Percentiles rank a stretch among this genome's conserved stretches.
Evolutionary conservation across 164 flowering plant genomes (phyloP).

Genomic region (Magnolia kwangsiensis): DNA sequence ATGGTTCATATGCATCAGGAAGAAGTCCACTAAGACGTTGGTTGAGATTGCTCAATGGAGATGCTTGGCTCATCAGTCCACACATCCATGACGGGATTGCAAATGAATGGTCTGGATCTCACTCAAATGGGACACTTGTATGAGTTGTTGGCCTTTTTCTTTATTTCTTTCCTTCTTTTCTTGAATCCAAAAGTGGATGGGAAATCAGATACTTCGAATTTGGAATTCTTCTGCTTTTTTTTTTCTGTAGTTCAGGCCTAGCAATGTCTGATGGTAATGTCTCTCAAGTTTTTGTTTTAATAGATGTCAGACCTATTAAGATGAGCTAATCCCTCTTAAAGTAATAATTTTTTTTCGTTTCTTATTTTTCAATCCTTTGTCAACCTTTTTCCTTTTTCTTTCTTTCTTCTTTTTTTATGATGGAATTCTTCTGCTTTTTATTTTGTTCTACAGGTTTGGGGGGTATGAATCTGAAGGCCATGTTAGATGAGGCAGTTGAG

Average conservation of each 20-base stretch:
- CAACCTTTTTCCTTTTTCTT: background rate
- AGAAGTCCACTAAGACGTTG: background rate
- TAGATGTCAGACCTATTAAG: too few relatives aligned
- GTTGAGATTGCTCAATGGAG: background rate
- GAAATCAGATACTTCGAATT: too few relatives aligned
- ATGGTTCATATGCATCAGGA: too few relatives aligned
- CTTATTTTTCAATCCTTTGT: background rate
- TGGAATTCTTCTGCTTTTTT: too few relatives aligned
- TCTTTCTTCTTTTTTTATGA: too few relatives aligned
- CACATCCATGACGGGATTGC: background rate
- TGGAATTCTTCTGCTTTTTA: background rate
- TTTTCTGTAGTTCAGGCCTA: too few relatives aligned
- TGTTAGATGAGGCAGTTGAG: conserved; percentile 62
- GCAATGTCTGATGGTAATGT: too few relatives aligned
- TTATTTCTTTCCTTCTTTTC: too few relatives aligned
- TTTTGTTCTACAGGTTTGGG: conserved; percentile 56
- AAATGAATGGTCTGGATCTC: background rate
- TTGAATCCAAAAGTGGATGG: too few relatives aligned
- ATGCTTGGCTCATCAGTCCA: background rate
- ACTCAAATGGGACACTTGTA: background rate
- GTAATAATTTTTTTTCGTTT: too few relatives aligned
- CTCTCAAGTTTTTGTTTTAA: too few relatives aligned
- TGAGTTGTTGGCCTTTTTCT: background rate
- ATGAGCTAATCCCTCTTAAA: too few relatives aligned
- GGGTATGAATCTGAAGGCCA: conserved; percentile 76